phyloP scores from a whole-genome alignment of 352 stramenopile species.

The Globisporangium heterothallicum region DNA sequence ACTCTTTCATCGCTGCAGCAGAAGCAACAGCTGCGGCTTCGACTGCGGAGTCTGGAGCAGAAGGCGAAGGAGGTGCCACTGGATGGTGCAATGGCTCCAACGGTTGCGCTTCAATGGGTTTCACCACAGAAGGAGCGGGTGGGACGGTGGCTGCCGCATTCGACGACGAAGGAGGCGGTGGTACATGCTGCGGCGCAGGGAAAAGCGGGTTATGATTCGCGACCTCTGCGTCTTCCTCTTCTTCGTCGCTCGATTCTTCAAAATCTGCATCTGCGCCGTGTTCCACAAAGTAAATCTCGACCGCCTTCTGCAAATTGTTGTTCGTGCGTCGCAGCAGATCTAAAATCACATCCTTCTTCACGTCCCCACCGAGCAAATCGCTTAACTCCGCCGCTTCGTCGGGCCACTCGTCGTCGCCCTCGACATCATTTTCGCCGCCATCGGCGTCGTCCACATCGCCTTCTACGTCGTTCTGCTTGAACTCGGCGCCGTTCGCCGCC shows the following conservation, averaged over 20 bases:
- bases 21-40: slow-evolving; percentile 4
- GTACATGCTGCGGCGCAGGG: slow-evolving; percentile 12
- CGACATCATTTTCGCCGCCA: too few relatives aligned
- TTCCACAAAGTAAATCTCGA: slow-evolving; percentile 78
- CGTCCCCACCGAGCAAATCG: slow-evolving; percentile 67
- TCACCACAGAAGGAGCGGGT: slow-evolving; percentile 31
- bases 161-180: slow-evolving; percentile 18
- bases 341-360: slow-evolving; percentile 47
- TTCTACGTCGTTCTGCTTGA: slow-evolving; percentile 52
- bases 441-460: slow-evolving; percentile 35
- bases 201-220: slow-evolving; percentile 25
- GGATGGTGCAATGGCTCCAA: slow-evolving; percentile 47
- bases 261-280: slow-evolving; percentile 38
- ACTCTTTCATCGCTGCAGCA: slow-evolving; percentile 19
- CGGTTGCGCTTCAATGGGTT: slow-evolving; percentile 44
- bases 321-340: slow-evolving; percentile 55
- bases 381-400: slow-evolving; percentile 48
- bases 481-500: slow-evolving; percentile 27
- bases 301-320: slow-evolving; percentile 68
- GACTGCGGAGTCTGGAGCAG: not conserved
- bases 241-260: slow-evolving; percentile 38
- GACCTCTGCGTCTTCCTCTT: slow-evolving; percentile 37
- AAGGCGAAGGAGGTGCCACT: slow-evolving; percentile 2
- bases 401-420: slow-evolving; percentile 27
- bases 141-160: slow-evolving; percentile 26